Evolutionary conservation across 768 basidiomycete species (phyloP), one percentile per base, ranked within the genome.

Genomic region (Trametes cinnabarina): DNA sequence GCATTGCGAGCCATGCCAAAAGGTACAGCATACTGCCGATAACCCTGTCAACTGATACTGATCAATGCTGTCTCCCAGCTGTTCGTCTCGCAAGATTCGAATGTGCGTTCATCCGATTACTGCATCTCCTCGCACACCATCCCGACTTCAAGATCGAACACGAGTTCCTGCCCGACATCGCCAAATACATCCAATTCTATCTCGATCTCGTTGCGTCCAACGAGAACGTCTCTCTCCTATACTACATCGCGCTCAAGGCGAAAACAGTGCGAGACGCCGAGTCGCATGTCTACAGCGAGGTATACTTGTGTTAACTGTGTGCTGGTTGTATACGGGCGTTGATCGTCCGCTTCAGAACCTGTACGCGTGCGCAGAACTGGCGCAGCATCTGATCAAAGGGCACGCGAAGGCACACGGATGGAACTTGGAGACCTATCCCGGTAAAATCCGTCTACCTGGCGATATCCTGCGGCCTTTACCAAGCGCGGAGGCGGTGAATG

Each of bases 121-220:
- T 98, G 10, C 90, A 94, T 67, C 72, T 94, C 0, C 78, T 98
- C 4, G 92, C 94, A 0, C 95, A 97, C 68, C 97, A 99, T 69
- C 96, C 96, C 4, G 97, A 99, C 72, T 95, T 94, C 65, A 80
- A 78, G 19, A 79, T 77, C 42, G 77, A 79, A 2, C 79, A 82
- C 35, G 88, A 90, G 32, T 86, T 86, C 40, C 70, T 95, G 35
- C 76, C 83, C 32, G 87, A 90, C 65, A 87, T 94, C 65, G 85
- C 89, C 22, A 92, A 88, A 94, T 97, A 97, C 71, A 78, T 98
- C 56, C 85, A 90, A 26, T 89, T 95, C 66, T 98, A 91, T 70
- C 78, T 98, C 11, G 87, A 91, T 46, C 78, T 85, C 52, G 74
- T 98, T 19, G 86, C 82, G 20, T 84, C 81, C 17, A 69, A 81